Evolutionary conservation across 345 rosid species (phyloP).

Genomic region (Acer negundo): DNA sequence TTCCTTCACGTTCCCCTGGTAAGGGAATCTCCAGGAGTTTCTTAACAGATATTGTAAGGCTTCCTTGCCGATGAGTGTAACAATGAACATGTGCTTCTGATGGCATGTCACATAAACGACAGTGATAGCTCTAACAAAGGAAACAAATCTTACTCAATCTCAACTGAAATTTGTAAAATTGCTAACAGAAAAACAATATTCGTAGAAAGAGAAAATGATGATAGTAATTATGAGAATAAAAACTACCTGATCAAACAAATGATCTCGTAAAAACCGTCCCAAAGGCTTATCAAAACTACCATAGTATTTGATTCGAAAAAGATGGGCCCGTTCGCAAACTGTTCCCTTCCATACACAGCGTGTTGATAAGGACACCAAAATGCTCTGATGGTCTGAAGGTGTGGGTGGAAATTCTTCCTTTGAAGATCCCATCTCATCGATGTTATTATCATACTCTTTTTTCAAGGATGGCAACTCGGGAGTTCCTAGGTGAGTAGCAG

Average conservation of each 20-base stretch:
- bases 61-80: slow-evolving; percentile 94
- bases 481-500: slow-evolving; percentile 18
- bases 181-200: slow-evolving; percentile 2
- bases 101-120: slow-evolving; percentile 85
- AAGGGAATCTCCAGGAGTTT: slow-evolving; percentile 61
- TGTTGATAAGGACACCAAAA: slow-evolving; percentile 89
- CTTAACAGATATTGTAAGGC: slow-evolving; percentile 91
- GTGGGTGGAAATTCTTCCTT: slow-evolving; percentile 93
- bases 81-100: slow-evolving; percentile 97
- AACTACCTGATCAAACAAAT: slow-evolving; percentile 89
- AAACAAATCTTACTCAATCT: slow-evolving; percentile 19
- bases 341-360: slow-evolving; percentile 95
- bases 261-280: slow-evolving; percentile 84
- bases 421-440: slow-evolving; percentile 50
- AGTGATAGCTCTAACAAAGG: slow-evolving; percentile 54
- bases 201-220: not conserved
- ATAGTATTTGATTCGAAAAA: slow-evolving; percentile 89
- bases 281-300: slow-evolving; percentile 93
- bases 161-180: slow-evolving; percentile 5
- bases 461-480: slow-evolving; percentile 31
- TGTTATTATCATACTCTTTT: slow-evolving; percentile 32
- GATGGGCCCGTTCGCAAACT: slow-evolving; percentile 86
- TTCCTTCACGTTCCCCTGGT: slow-evolving; percentile 90
- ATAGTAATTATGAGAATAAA: slow-evolving; percentile 2
- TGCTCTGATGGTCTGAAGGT: slow-evolving; percentile 92